Evolutionary conservation across 2,329 filamentous ascomycete genomes (phyloP).

Genomic region (Diaporthe helianthi): DNA sequence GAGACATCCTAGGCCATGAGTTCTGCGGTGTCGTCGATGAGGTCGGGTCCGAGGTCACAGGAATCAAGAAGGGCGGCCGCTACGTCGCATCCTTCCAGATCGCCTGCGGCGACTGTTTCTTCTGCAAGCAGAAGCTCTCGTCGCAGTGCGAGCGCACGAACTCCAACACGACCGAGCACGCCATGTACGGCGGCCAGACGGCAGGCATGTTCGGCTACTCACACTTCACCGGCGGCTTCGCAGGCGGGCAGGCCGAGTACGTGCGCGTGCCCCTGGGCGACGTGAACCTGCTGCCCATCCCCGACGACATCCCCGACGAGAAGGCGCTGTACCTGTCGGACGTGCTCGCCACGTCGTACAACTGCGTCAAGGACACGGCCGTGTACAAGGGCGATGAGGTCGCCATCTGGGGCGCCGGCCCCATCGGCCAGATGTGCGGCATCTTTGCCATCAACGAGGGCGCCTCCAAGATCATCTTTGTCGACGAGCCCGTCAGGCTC

Average conservation of each 20-base stretch:
- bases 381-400: constrained; percentile 81
- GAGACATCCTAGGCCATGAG: constrained; percentile 72
- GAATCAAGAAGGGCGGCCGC: constrained; percentile 65
- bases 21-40: constrained; percentile 64
- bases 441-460: constrained; percentile 78
- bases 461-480: constrained; percentile 77
- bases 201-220: constrained; percentile 77
- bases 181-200: constrained; percentile 81
- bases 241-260: constrained; percentile 87
- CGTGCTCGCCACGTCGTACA: constrained; percentile 80
- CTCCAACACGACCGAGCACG: constrained; percentile 71
- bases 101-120: constrained; percentile 75
- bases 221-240: constrained; percentile 85
- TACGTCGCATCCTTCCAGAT: constrained; percentile 91
- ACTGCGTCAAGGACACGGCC: constrained; percentile 82
- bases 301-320: constrained; percentile 82
- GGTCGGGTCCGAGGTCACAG: constrained; percentile 61
- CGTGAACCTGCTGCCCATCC: constrained; percentile 81
- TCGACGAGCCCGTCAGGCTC: constrained; percentile 76
- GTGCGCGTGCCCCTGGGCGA: constrained; percentile 82
- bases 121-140: constrained; percentile 78
- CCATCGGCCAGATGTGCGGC: constrained; percentile 84
- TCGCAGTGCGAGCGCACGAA: constrained; percentile 85
- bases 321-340: constrained; percentile 84
- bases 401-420: constrained; percentile 85